phyloP scores from a whole-genome alignment of 805 yeast genomes.

The baker's yeast (Saccharomyces cerevisiae) region DNA sequence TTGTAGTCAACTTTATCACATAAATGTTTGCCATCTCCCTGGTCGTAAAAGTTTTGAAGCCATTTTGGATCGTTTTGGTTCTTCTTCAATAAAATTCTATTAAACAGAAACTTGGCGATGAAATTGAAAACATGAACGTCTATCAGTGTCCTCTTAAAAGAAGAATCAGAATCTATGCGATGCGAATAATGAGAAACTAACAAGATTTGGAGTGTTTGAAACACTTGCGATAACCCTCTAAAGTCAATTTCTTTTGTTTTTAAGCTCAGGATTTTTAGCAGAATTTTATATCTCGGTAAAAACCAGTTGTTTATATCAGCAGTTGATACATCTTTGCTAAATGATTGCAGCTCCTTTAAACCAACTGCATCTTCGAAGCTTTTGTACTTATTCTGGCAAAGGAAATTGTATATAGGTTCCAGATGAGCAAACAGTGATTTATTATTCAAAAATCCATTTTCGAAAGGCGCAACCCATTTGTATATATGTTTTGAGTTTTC shows the following conservation, averaged over 20 bases:
- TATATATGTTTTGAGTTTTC: neutral
- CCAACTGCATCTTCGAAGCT: conserved; percentile 2
- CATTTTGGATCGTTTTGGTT: neutral
- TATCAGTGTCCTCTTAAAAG: neutral
- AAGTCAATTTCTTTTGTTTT: conserved; percentile 1
- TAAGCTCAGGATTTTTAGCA: conserved; percentile 2
- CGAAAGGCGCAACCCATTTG: neutral
- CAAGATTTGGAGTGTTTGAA: conserved; percentile 14
- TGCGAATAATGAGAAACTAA: conserved; percentile 12
- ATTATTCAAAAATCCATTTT: conserved; percentile 1
- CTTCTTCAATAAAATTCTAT: neutral
- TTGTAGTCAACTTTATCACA: neutral
- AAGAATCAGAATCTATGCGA: conserved; percentile 1
- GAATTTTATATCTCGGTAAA: conserved; percentile 11
- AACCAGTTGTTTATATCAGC: conserved; percentile 11
- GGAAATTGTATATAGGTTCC: conserved; percentile 4
- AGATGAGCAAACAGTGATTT: conserved; percentile 2
- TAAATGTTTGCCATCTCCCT: conserved; percentile 5
- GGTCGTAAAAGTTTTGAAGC: conserved; percentile 4
- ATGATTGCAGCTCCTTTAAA: conserved; percentile 7
- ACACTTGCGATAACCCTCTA: conserved; percentile 3
- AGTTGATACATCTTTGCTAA: conserved; percentile 11
- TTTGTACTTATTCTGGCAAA: neutral
- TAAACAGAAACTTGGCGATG: neutral
- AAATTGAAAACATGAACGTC: neutral